Base-by-base conservation (phyloP, 2,329 filamentous ascomycete species). In the Xylaria sp. region DNA sequence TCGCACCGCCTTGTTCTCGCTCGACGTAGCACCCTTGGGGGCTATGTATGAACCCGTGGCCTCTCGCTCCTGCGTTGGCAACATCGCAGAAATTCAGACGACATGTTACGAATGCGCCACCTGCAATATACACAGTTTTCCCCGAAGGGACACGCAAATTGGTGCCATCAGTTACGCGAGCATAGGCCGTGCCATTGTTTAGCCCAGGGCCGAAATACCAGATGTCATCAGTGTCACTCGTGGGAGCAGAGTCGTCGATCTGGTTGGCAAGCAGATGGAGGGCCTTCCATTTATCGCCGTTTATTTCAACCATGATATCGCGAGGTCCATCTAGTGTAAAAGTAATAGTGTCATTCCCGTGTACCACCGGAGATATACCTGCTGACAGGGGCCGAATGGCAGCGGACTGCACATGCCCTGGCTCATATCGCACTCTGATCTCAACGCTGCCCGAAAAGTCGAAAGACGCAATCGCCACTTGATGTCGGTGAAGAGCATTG, bases 181-280 rank as follows among this genome's bases (percentile, higher is more conserved):
- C 55, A 43, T 71, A 68, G 3, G 46, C 46, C 21, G 46, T n/a
- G 4, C 46, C 46, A 17, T 49, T 49, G 25, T 49, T 49, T 3
- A 49, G 3, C 0, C 73, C 73, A 1, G 69, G 71, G 2, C 70
- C 72, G 54, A 71, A 75, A 63, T 72, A 75, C 21, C 69, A 46
- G 11, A 70, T 65, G 15, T 57, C 46, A 1, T 66, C 61, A 15
- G 68, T 64, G 1, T 37, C 52, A 9, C 71, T 67, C 19, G 57
- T 57, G 42, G 60, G 56, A 17, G 57, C 31, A 52, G 42, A 19
- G 23, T 14, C 8, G 25, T 64, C 56, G 9, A 74, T 64, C 7
- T 55, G 17, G 57, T 72, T 73, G 31, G 61, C 66, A 9, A 71
- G 60, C 9, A 73, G 35, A 51, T 74, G 73, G 12, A 74, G 47